Evolutionary conservation across 1,139 yeast species (phyloP).

Genomic region (Pichia sp.): DNA sequence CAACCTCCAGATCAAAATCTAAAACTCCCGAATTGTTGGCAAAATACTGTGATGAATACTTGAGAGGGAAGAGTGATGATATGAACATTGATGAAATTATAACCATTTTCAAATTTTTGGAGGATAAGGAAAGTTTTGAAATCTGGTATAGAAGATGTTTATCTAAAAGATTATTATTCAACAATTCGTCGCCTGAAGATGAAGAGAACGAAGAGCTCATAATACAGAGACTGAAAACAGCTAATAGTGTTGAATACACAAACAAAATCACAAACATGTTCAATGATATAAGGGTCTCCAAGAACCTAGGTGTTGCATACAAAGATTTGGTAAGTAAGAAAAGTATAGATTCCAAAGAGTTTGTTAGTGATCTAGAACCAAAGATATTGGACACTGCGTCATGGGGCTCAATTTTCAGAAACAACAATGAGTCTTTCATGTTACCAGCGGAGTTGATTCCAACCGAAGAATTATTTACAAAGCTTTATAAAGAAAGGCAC

Average conservation of each 20-base stretch:
- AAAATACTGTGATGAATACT: slow-evolving; percentile 76
- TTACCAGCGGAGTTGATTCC: slow-evolving; percentile 60
- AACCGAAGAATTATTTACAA: slow-evolving; percentile 64
- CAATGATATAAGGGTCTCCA: slow-evolving; percentile 85
- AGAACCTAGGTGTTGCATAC: slow-evolving; percentile 67
- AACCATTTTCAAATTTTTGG: slow-evolving; percentile 81
- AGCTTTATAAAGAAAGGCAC: slow-evolving; percentile 70
- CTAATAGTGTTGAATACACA: slow-evolving; percentile 89
- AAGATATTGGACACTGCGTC: slow-evolving; percentile 30
- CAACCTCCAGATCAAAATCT: slow-evolving; percentile 51
- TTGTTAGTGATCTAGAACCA: slow-evolving; percentile 30
- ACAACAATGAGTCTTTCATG: slow-evolving; percentile 40
- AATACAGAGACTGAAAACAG: slow-evolving; percentile 82
- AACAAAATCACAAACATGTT: slow-evolving; percentile 95
- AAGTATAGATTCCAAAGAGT: slow-evolving; percentile 27
- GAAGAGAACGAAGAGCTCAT: slow-evolving; percentile 76
- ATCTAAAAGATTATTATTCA: slow-evolving; percentile 84
- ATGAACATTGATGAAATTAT: slow-evolving; percentile 82
- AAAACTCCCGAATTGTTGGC: slow-evolving; percentile 90
- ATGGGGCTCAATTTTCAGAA: slow-evolving; percentile 30
- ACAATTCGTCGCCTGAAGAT: slow-evolving; percentile 75
- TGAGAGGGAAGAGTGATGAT: slow-evolving; percentile 75
- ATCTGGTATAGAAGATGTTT: slow-evolving; percentile 84
- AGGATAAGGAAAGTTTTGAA: slow-evolving; percentile 94
- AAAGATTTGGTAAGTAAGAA: slow-evolving; percentile 45